phyloP scores from a whole-genome alignment of 1,284 basidiomycete species.

The Cutaneotrichosporon cavernicola region DNA sequence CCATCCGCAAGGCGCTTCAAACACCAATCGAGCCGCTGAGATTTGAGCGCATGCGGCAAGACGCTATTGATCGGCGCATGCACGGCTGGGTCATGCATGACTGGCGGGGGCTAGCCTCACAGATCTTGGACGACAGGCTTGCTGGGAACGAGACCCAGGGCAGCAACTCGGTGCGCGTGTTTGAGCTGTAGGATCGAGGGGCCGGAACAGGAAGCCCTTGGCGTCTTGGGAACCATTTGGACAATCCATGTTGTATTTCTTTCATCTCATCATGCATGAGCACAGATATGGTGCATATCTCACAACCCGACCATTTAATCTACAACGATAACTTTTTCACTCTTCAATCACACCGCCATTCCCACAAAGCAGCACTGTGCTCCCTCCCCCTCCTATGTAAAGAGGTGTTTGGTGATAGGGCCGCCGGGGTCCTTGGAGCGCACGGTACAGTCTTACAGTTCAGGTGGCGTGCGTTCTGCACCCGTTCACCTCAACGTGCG shows the following conservation, averaged over 20 bases:
- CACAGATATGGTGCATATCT: too few relatives aligned
- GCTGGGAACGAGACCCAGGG: slow-evolving; percentile 28
- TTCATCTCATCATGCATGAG: too few relatives aligned
- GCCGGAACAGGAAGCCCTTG: neutral
- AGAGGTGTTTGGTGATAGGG: slow-evolving; percentile 12
- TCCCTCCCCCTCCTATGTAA: neutral
- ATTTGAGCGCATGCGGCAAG: slow-evolving; percentile 17
- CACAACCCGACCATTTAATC: too few relatives aligned
- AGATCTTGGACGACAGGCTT: slow-evolving; percentile 27
- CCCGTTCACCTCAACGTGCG: slow-evolving; percentile 15
- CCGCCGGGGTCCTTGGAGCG: slow-evolving; percentile 13
- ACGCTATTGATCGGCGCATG: slow-evolving; percentile 24
- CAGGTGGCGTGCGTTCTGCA: slow-evolving; percentile 9
- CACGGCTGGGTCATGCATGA: slow-evolving; percentile 26
- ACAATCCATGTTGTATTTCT: neutral
- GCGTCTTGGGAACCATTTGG: too few relatives aligned
- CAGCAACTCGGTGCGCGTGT: neutral
- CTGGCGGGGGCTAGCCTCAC: slow-evolving; percentile 28
- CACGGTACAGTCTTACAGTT: slow-evolving; percentile 12
- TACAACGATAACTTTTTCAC: neutral
- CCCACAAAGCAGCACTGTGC: too few relatives aligned
- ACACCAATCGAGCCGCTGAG: slow-evolving; percentile 25
- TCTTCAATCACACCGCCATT: too few relatives aligned
- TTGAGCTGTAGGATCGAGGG: slow-evolving; percentile 13
- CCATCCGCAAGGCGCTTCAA: slow-evolving; percentile 24